These are phyloP conservation scores for Triticum monococcum DNA, from an alignment of 176 grass and related monocot genomes.

Conservation along the genomic window DNA sequence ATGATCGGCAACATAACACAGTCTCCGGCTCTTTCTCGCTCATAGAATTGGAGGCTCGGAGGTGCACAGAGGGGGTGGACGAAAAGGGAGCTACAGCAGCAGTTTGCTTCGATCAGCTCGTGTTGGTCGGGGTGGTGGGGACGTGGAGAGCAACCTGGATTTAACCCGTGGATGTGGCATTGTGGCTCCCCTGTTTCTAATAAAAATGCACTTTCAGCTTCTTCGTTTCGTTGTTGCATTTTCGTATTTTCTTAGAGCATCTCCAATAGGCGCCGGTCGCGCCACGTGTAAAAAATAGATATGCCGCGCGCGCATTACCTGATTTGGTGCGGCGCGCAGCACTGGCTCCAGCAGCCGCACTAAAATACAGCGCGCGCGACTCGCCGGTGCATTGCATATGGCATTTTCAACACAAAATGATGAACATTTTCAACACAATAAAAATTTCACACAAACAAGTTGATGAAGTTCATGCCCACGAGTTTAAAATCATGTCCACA, in stretches of 20 bases:
- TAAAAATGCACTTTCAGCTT: not conserved
- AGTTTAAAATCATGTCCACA: no score
- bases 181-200: not conserved
- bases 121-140: not conserved
- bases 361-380: no score
- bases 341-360: no score
- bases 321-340: no score
- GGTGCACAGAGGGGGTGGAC: not conserved
- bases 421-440: no score
- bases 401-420: no score
- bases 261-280: no score
- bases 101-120: not conserved
- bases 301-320: no score
- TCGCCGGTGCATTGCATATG: no score
- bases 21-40: slow-evolving; percentile 33
- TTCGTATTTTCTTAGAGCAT: not conserved
- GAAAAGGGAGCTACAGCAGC: not conserved
- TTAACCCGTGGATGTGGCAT: not conserved
- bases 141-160: not conserved
- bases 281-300: no score
- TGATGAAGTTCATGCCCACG: no score
- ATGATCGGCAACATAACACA: slow-evolving; percentile 53
- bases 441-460: no score
- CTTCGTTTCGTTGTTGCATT: not conserved
- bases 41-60: not conserved